Conservation (phyloP, 1,284 basidiomycete genomes). For the Singerocomus inundabilis region DNA sequence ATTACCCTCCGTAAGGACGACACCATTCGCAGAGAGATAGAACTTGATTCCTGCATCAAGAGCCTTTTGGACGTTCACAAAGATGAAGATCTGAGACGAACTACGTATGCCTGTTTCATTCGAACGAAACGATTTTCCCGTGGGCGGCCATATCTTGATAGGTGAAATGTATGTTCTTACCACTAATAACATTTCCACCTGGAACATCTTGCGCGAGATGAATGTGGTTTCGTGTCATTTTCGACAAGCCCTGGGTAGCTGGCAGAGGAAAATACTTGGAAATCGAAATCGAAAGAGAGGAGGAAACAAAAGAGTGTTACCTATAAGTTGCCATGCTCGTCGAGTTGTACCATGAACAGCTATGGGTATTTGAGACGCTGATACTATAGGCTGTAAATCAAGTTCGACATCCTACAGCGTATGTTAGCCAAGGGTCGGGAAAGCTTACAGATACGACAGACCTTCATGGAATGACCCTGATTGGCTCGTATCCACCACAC, state of each 20-base stretch:
- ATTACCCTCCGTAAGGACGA: slow-evolving; percentile 78
- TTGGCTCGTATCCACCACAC: slow-evolving; percentile 89
- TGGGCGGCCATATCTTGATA: not conserved
- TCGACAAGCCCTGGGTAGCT: slow-evolving; percentile 75
- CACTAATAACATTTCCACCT: slow-evolving; percentile 67
- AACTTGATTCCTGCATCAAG: slow-evolving; percentile 72
- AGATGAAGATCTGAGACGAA: slow-evolving; percentile 72
- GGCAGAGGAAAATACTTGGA: not conserved
- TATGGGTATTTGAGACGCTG: slow-evolving; percentile 63
- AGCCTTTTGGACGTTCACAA: slow-evolving; percentile 69
- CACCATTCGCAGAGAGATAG: slow-evolving; percentile 77
- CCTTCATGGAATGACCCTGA: slow-evolving; percentile 90
- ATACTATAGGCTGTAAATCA: slow-evolving; percentile 62
- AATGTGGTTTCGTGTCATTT: slow-evolving; percentile 85
- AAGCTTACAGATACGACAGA: slow-evolving; percentile 28
- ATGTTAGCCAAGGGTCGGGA: not conserved
- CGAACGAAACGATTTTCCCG: not conserved
- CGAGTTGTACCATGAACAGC: slow-evolving; percentile 78
- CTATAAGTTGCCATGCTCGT: slow-evolving; percentile 69
- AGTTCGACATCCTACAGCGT: slow-evolving; percentile 57
- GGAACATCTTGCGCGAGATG: slow-evolving; percentile 79
- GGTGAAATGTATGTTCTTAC: slow-evolving; percentile 40
- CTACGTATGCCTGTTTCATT: slow-evolving; percentile 67
- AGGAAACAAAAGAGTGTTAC: slow-evolving; percentile 26
- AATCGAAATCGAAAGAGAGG: not conserved